Evolutionary conservation across 495 filamentous ascomycete species (phyloP), one percentile per base, ranked within the genome.

Genomic region (Aspergillus olivimuriae): DNA sequence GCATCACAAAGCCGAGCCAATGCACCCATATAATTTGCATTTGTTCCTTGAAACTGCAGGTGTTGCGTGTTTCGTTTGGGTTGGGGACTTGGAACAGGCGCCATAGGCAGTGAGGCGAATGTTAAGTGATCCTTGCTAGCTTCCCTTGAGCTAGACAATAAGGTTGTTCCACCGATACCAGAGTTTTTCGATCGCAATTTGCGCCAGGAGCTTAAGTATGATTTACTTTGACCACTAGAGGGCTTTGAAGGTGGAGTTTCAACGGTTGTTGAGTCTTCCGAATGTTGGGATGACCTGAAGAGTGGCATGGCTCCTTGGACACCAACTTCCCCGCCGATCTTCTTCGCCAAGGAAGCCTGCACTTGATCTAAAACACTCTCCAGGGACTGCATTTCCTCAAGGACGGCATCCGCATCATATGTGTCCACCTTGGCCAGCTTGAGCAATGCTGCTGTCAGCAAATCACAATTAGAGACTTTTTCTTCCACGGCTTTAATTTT

Each of bases 381-480:
- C 20, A 98, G 73, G n/a, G 79, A 70, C 57, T 96, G 87, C 87
- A 98, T 94, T 59, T 98, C 92, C 52, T 95, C 90, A 22, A 94
- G 68, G 12, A 98, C 81, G 15, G 89, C 86, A 52, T 94, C 89
- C 2, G 90, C 87, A 59, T 97, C 90, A 47, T 81, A 82, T 2
- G 81, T 89, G 51, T 96, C 89, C 4, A 95, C 89, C 40, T 79
- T 77, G 12, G 81, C 77, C 20, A 98, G 73, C 55, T 87, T 91
- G 34, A 86, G 73, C 34, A 98, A 69, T 12, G 92, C 90, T 2
- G 92, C 94, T 6, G 90, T 96, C 28, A 98, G 70, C 26, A 89
- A 71, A 56, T 98, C 94, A 52, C 90, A 96, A 43, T 84, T 86
- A n/a, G 88, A 78, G 21, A 96, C 84, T 65, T 98, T 98, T 48